Conservation (phyloP, 352 stramenopile species). For the Pythium periplocum region DNA sequence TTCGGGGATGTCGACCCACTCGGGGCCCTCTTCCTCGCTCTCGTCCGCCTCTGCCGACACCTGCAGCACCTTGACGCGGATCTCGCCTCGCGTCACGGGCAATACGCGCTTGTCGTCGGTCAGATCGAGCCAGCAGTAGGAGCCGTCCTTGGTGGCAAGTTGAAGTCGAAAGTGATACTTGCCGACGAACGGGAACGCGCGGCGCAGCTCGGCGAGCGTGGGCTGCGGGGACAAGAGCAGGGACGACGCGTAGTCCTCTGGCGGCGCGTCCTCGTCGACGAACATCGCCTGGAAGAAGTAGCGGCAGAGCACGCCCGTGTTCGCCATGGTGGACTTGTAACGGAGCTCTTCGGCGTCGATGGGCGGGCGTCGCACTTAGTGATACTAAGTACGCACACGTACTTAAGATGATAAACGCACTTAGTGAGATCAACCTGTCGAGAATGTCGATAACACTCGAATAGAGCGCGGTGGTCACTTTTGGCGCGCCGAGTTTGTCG, state of each 20-base stretch:
- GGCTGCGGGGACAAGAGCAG: conserved; percentile 59
- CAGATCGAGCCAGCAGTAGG: conserved; percentile 80
- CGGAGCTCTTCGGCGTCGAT: neutral
- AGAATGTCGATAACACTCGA: conserved; percentile 6
- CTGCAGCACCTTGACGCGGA: conserved; percentile 77
- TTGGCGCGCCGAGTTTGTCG: conserved; percentile 2
- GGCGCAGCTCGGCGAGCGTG: conserved; percentile 54
- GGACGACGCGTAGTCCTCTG: conserved; percentile 51
- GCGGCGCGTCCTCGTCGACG: conserved; percentile 35
- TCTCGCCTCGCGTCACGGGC: conserved; percentile 33
- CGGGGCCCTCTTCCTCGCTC: conserved; percentile 6
- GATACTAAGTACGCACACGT: too few species aligned
- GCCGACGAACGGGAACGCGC: conserved; percentile 76
- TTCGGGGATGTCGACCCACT: conserved; percentile 58
- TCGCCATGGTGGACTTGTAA: conserved; percentile 2
- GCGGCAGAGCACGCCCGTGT: conserved; percentile 52
- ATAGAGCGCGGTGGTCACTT: neutral
- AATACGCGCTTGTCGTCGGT: conserved; percentile 39
- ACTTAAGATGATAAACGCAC: too few species aligned
- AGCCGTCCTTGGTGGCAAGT: conserved; percentile 15
- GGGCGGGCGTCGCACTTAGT: too few species aligned
- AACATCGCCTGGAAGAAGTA: conserved; percentile 84
- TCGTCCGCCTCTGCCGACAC: conserved; percentile 25
- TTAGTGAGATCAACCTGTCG: too few species aligned
- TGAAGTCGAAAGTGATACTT: conserved; percentile 77